Conservation (phyloP, 2,329 filamentous ascomycete species). For the Ophiocordyceps unilateralis region DNA sequence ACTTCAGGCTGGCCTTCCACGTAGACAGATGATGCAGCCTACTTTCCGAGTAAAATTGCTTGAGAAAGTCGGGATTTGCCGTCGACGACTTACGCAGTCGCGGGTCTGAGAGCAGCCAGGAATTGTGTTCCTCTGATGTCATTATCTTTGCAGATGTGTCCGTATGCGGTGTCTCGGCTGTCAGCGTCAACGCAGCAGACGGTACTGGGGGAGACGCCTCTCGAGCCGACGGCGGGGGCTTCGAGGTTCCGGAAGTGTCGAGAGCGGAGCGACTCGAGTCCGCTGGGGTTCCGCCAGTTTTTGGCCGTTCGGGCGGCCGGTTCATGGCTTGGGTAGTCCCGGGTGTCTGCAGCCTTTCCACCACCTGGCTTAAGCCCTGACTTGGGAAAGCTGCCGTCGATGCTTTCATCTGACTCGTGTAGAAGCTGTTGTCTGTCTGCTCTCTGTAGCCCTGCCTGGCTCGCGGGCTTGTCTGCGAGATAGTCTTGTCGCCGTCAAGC, state of each 20-base stretch:
- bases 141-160: constrained; percentile 36
- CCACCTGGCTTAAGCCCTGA: constrained; percentile 11
- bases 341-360: constrained; percentile 12
- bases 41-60: constrained; percentile 90
- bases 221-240: neutral
- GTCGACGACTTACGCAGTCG: constrained; percentile 76
- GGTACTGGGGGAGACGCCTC: neutral
- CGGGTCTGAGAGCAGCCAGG: constrained; percentile 66
- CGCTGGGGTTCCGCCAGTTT: no score
- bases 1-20: constrained; percentile 92
- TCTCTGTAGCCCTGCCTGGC: constrained; percentile 52
- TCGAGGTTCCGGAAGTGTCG: neutral
- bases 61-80: constrained; percentile 81
- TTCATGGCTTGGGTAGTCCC: neutral
- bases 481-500: constrained; percentile 42
- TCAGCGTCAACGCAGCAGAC: neutral
- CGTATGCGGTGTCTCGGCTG: neutral
- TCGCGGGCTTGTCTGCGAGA: constrained; percentile 46
- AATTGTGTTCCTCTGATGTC: constrained; percentile 89
- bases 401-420: constrained; percentile 50
- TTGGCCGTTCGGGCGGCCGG: neutral
- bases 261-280: neutral
- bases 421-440: constrained; percentile 70
- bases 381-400: constrained; percentile 9
- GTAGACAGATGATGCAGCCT: constrained; percentile 86